Evolutionary conservation across 2,329 filamentous ascomycete species (phyloP).

Genomic region (Epichloe hybrida): DNA sequence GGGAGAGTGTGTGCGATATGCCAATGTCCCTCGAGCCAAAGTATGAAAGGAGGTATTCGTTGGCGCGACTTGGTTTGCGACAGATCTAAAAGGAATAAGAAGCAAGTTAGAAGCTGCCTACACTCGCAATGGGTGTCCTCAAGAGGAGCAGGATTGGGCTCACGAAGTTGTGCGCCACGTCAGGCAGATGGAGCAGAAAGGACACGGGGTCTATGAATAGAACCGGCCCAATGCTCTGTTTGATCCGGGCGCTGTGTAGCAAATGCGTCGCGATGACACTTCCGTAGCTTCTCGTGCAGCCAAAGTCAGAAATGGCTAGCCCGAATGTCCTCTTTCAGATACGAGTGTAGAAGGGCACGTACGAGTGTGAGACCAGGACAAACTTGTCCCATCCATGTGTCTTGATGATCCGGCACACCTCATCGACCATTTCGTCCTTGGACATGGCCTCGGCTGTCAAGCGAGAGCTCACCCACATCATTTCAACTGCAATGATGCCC

Average conservation of each 20-base stretch:
- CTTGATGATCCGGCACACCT: slow-evolving; percentile 38
- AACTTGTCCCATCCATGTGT: slow-evolving; percentile 37
- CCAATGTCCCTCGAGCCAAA: slow-evolving; percentile 46
- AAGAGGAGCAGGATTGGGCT: neutral
- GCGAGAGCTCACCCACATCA: slow-evolving; percentile 44
- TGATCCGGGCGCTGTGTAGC: slow-evolving; percentile 26
- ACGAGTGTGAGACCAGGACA: slow-evolving; percentile 37
- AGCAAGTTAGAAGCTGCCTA: too few relatives aligned
- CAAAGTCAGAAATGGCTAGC: too few relatives aligned
- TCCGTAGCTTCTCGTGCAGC: slow-evolving; percentile 27
- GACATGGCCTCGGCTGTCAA: slow-evolving; percentile 35
- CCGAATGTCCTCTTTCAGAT: too few relatives aligned
- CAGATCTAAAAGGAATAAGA: slow-evolving; percentile 16
- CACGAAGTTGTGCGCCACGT: slow-evolving; percentile 50
- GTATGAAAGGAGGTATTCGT: slow-evolving; percentile 46
- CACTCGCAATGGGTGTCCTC: too few relatives aligned
- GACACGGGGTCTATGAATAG: slow-evolving; percentile 48
- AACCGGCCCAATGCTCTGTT: slow-evolving; percentile 28
- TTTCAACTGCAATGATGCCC: slow-evolving; percentile 44
- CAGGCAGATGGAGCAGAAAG: slow-evolving; percentile 45
- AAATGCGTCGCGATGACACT: slow-evolving; percentile 43
- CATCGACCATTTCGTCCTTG: slow-evolving; percentile 33
- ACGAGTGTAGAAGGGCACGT: slow-evolving; percentile 5
- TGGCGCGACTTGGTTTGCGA: slow-evolving; percentile 30
- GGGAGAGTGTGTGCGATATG: slow-evolving; percentile 40